These are phyloP conservation scores for Fusarium floridanum DNA, from an alignment of 2,329 filamentous ascomycete genomes.

Conservation along the genomic window DNA sequence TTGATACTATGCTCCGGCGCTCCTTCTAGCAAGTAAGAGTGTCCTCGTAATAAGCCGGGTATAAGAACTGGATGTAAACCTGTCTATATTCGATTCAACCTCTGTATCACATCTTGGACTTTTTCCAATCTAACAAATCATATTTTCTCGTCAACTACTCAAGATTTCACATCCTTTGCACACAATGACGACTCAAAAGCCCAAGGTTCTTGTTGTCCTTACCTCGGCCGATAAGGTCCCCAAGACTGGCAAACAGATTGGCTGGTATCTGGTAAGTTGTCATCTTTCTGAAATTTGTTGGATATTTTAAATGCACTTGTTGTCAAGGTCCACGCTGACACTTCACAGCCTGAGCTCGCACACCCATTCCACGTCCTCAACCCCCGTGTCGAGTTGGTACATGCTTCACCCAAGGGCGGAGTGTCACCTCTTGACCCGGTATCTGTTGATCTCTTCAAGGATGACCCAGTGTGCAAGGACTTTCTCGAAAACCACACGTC, in stretches of 20 bases:
- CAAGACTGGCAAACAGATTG: conserved; percentile 66
- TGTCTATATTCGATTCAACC: neutral
- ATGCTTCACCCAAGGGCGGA: conserved; percentile 73
- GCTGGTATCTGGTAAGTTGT: conserved; percentile 74
- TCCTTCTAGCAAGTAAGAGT: neutral
- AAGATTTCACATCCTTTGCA: neutral
- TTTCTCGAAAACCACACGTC: conserved; percentile 67
- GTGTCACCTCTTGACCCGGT: conserved; percentile 69
- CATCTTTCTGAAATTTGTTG: neutral
- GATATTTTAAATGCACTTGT: neutral
- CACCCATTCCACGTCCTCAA: conserved; percentile 71
- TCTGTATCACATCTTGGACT: neutral
- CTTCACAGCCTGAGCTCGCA: conserved; percentile 67
- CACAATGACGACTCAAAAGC: conserved; percentile 31
- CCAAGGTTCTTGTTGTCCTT: conserved; percentile 76
- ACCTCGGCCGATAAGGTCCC: conserved; percentile 68
- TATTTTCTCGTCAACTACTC: neutral
- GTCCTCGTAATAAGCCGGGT: neutral
- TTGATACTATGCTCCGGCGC: neutral
- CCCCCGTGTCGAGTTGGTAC: conserved; percentile 63
- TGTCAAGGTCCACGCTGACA: neutral
- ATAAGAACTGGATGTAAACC: neutral
- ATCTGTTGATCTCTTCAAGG: conserved; percentile 66
- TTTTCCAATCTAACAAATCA: neutral
- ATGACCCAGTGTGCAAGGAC: conserved; percentile 59